These are phyloP conservation scores for Ceraceosorus guamensis DNA, from an alignment of 1,284 basidiomycete genomes.

Conservation along the genomic window DNA sequence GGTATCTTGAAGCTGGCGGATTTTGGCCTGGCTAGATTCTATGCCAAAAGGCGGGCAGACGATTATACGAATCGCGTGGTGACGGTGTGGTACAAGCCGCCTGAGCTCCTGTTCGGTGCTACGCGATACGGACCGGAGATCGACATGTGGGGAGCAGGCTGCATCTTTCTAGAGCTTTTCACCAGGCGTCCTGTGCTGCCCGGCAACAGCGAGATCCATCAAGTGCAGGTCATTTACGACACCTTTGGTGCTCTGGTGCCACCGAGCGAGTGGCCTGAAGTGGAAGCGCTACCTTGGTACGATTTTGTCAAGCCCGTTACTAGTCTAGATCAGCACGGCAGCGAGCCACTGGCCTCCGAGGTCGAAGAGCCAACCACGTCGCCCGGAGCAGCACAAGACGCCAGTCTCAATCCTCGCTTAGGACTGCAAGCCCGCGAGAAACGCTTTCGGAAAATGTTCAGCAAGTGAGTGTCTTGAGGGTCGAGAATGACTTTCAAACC, in stretches of 20 bases:
- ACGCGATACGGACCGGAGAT: conserved; percentile 96
- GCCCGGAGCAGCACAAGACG: not conserved
- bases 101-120: conserved; percentile 88
- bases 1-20: conserved; percentile 94
- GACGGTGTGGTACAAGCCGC: conserved; percentile 96
- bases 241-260: conserved; percentile 76
- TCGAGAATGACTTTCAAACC: no score
- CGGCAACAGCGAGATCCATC: conserved; percentile 92
- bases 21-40: conserved; percentile 95
- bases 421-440: not conserved
- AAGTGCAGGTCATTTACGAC: conserved; percentile 83
- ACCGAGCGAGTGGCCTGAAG: conserved; percentile 70
- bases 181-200: conserved; percentile 91
- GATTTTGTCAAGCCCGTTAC: conserved; percentile 83
- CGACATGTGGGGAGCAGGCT: conserved; percentile 99
- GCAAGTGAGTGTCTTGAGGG: no score
- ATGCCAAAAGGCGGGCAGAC: conserved; percentile 75
- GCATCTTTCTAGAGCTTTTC: conserved; percentile 97
- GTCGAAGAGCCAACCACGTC: not conserved
- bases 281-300: conserved; percentile 87
- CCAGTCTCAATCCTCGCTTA: not conserved
- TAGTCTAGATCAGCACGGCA: not conserved
- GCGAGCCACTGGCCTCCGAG: not conserved
- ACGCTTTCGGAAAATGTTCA: not conserved
- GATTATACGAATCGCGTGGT: conserved; percentile 99